These are phyloP conservation scores for Pseudogymnoascus sp. DNA, from an alignment of 2,329 filamentous ascomycete genomes.

Conservation along the genomic window DNA sequence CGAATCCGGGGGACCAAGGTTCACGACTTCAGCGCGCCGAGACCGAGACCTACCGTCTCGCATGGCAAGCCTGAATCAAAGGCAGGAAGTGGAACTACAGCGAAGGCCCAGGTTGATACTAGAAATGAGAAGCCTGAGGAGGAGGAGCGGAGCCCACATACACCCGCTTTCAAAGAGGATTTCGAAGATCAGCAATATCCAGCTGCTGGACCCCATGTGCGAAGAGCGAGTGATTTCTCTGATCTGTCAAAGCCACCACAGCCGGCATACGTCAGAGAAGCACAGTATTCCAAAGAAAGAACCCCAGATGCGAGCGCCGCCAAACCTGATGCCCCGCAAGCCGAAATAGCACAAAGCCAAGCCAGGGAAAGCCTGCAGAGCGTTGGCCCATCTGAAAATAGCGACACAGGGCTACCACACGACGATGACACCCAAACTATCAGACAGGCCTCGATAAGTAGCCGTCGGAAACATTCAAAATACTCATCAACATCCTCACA, in stretches of 20 bases:
- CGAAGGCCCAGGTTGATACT: neutral
- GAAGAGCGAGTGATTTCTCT: conserved; percentile 27
- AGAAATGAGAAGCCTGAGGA: conserved; percentile 11
- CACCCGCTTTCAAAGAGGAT: conserved; percentile 47
- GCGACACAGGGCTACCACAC: neutral
- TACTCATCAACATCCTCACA: conserved; percentile 28
- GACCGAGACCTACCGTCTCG: conserved; percentile 37
- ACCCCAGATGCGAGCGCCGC: neutral
- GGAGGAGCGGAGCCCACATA: conserved; percentile 30
- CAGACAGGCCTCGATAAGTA: conserved; percentile 10
- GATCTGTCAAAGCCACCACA: conserved; percentile 24
- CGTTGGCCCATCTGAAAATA: neutral
- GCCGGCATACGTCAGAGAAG: conserved; percentile 23
- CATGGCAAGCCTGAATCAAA: conserved; percentile 14
- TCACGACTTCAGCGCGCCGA: conserved; percentile 58
- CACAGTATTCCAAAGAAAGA: conserved; percentile 17
- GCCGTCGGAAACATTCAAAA: conserved; percentile 20
- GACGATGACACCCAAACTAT: conserved; percentile 14
- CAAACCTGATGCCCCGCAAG: neutral
- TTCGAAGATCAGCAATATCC: conserved; percentile 41
- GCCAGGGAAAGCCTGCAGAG: conserved; percentile 12
- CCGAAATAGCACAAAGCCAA: conserved; percentile 18
- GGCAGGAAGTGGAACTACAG: neutral
- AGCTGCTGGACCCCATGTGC: conserved; percentile 27
- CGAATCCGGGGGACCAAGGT: conserved; percentile 55